These are phyloP conservation scores for Drechslerella dactyloides DNA, from an alignment of 2,329 filamentous ascomycete species.

Conservation along the genomic window DNA sequence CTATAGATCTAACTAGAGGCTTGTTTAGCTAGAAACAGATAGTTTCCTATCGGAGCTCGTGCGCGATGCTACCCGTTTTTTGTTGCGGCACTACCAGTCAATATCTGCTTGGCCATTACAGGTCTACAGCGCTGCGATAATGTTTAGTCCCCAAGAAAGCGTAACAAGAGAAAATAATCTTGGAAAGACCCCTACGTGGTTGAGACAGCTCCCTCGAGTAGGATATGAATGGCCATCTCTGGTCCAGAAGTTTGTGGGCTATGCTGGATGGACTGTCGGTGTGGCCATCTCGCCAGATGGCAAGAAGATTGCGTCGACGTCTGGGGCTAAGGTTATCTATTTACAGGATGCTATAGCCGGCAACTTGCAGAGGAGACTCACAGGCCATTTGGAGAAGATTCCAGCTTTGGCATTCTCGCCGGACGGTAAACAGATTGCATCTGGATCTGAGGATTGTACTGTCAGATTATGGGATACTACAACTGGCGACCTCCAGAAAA, in stretches of 20 bases:
- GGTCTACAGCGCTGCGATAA: conserved; percentile 50
- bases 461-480: conserved; percentile 2
- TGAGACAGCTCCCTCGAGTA: conserved; percentile 33
- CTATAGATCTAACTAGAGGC: conserved; percentile 44
- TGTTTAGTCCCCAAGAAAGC: conserved; percentile 51
- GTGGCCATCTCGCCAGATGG: conserved; percentile 9
- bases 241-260: conserved; percentile 64
- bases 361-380: conserved; percentile 68
- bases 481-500: conserved; percentile 7
- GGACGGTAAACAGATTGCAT: conserved; percentile 3
- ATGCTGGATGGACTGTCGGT: neutral
- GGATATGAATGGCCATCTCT: conserved; percentile 20
- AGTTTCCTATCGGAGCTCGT: conserved; percentile 37
- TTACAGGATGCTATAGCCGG: conserved; percentile 4
- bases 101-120: conserved; percentile 52
- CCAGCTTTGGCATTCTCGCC: conserved; percentile 3
- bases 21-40: no score
- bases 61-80: conserved; percentile 52
- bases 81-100: conserved; percentile 50
- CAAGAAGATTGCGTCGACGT: neutral
- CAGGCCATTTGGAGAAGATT: neutral
- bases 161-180: conserved; percentile 45
- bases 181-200: conserved; percentile 40
- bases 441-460: conserved; percentile 7
- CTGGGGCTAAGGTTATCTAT: neutral